phyloP scores from a whole-genome alignment of 2,329 filamentous ascomycete species.

The Septoria linicola region DNA sequence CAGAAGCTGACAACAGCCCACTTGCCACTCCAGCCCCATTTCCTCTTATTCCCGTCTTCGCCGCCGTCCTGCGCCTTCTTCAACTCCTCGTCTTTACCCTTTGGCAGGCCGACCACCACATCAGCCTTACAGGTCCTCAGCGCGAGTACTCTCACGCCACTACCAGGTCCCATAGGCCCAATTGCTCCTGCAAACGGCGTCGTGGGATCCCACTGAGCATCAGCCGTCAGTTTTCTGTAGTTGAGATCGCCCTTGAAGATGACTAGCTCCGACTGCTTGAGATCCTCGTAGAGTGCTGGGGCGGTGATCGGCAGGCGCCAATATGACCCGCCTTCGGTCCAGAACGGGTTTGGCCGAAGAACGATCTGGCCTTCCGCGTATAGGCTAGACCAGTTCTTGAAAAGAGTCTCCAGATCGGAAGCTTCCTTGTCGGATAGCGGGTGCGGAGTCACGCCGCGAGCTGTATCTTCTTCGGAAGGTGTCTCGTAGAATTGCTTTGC shows the following conservation, averaged over 20 bases:
- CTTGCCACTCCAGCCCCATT: conserved; percentile 95
- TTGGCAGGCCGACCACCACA: conserved; percentile 81
- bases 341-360: conserved; percentile 82
- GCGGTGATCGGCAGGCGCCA: conserved; percentile 77
- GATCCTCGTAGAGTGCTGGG: conserved; percentile 68
- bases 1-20: conserved; percentile 90
- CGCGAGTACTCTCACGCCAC: conserved; percentile 79
- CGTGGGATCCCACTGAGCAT: conserved; percentile 85
- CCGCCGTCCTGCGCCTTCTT: conserved; percentile 66
- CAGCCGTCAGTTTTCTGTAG: conserved; percentile 86
- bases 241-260: conserved; percentile 98
- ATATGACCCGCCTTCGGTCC: conserved; percentile 84
- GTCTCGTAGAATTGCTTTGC: conserved; percentile 77
- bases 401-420: conserved; percentile 70
- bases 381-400: conserved; percentile 74
- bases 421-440: conserved; percentile 67
- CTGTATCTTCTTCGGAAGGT: conserved; percentile 64
- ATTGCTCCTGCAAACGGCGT: conserved; percentile 83
- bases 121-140: conserved; percentile 96
- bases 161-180: conserved; percentile 77
- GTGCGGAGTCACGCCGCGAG: conserved; percentile 55
- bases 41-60: conserved; percentile 66
- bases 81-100: conserved; percentile 80
- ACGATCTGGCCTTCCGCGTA: conserved; percentile 82
- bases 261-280: conserved; percentile 80